Conservation (phyloP, 805 yeast species). For the Candida ponderosae region DNA sequence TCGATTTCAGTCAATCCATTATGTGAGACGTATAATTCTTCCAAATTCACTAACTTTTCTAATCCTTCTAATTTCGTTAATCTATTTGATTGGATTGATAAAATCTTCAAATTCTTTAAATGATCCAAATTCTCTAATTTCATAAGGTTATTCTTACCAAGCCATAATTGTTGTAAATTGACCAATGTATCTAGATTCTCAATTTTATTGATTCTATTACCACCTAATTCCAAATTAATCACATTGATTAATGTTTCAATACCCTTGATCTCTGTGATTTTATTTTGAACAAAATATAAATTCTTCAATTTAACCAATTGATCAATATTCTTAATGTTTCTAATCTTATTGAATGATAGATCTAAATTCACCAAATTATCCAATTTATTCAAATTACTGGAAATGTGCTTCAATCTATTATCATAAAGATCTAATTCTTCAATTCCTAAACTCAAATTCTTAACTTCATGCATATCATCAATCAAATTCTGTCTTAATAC, state of each 20-base stretch:
- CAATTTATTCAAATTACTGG: constrained; percentile 58
- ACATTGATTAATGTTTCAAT: constrained; percentile 49
- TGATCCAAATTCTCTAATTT: constrained; percentile 54
- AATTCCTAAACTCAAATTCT: constrained; percentile 41
- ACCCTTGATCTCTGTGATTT: constrained; percentile 64
- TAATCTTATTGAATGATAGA: constrained; percentile 83
- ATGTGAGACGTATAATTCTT: constrained; percentile 83
- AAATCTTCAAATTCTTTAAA: constrained; percentile 56
- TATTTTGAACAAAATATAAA: constrained; percentile 84
- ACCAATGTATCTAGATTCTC: constrained; percentile 49
- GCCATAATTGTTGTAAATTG: constrained; percentile 73
- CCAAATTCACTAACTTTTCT: constrained; percentile 60
- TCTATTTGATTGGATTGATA: constrained; percentile 85
- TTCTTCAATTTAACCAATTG: constrained; percentile 53
- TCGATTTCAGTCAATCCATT: constrained; percentile 72
- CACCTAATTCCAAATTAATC: constrained; percentile 81
- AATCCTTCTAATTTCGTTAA: constrained; percentile 75
- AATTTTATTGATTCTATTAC: constrained; percentile 61
- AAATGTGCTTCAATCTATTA: constrained; percentile 81
- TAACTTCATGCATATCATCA: constrained; percentile 64
- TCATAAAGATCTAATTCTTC: constrained; percentile 81
- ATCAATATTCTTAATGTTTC: constrained; percentile 73
- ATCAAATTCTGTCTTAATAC: constrained; percentile 81
- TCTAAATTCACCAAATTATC: constrained; percentile 56
- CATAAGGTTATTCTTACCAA: constrained; percentile 78